Evolutionary conservation across 352 stramenopile species (phyloP), one percentile per base, ranked within the genome.

Genomic region (Chrysophaeum taylorii): DNA sequence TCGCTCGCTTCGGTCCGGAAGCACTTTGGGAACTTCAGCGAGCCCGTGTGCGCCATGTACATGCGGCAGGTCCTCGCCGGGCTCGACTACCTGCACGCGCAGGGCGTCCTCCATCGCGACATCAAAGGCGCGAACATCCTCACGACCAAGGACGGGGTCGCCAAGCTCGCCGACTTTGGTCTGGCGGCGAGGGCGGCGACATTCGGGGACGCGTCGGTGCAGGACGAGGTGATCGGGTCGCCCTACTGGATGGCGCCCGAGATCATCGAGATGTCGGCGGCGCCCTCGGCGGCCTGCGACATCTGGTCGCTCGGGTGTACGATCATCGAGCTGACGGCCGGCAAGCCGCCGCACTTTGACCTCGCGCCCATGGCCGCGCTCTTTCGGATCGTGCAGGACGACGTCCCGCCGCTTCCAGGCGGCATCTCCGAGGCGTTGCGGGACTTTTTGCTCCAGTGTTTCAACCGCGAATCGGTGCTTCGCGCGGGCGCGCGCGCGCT

Each of bases 211-310:
- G n/a, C 2, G 2, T 33, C 1, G 37, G 41, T 71, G 4, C 74
- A 82, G n/a, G 86, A 94, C 64, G 89, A 87, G 5, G 87, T 96
- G 35, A 80, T 96, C 16, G 92, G 92, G 0, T 95, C 91, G 7
- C 92, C 92, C 0, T 97, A 97, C 70, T 97, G 92, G 92, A 96
- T 97, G 90, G 92, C 92, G 5, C 92, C 92, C 0, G 92, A 97
- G 77, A 90, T 97, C 42, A 97, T 97, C 64, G 89, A 96, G 71
- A 96, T 97, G 89, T 83, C 87, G 23, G 87, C 87, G 9, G 16
- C 57, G 27, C 89, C 87, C 72, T 95, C 89, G 0, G 89, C 91
- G 31, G 86, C 88, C 16, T 95, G 90, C 25, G 91, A 97, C 76
- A 94, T 97, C 52, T 97, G 91, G 91, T 80, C 52, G 48, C 88